Base-by-base conservation (phyloP, 345 rosid species). In the Punica granatum region DNA sequence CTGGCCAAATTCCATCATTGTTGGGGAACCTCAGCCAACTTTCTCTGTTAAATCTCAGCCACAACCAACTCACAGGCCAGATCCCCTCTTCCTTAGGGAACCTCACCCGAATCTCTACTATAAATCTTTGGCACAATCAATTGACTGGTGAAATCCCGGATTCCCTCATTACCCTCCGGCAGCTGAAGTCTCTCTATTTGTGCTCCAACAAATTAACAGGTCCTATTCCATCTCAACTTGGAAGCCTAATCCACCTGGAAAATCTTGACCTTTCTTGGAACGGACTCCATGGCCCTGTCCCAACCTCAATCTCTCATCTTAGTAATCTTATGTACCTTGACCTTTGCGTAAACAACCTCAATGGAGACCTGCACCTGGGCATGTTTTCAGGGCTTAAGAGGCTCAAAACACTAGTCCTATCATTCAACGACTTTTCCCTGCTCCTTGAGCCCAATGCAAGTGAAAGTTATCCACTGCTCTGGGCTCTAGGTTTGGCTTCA, bases 231-330 rank as follows among this genome's bases (percentile, higher is more conserved):
- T 31, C 43, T 65, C 34, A 33, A 5, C 13, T 72, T 8, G 25
- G 42, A 11, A 66, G 34, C 31, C 66, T 48, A 26, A 18, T 65
- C 56, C 21, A 39, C 1, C 7, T 72, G n/a, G 18, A 0, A 1
- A 0, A 3, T 7, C 0, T 67, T 15, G 3, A 8, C 23, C 75
- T 72, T 21, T 67, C 67, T 0, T 32, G 0, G 0, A 73, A 73
- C 19, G 23, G 51, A 39, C 41, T 76, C 10, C 15, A 14, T 1
- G 65, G 70, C 10, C 35, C 19, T 21, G 28, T 76, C 26, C 79
- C 73, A 13, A 53, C 12, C 37, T 12, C 23, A 0, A 48, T 63
- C 28, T 37, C 41, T 23, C 32, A 54, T 13, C 63, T 39, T 8
- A 51, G 7, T 0, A 14, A 12, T 16, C 65, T 67, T 12, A 16